These are phyloP conservation scores for Daldinia caldariorum DNA, from an alignment of 495 filamentous ascomycete genomes.

Conservation along the genomic window DNA sequence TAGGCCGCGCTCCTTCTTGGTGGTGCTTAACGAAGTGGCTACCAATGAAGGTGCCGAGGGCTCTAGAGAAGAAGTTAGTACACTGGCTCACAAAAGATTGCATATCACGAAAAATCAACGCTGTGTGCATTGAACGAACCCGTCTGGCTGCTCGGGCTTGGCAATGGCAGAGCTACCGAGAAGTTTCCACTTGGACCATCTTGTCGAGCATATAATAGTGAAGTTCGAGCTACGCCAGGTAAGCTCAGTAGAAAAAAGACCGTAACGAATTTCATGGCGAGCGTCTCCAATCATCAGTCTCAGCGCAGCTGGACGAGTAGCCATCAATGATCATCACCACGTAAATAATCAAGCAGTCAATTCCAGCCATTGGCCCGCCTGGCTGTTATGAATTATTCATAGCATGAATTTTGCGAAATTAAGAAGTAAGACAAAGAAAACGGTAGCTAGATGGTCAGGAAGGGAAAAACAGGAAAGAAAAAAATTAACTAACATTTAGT, in stretches of 20 bases:
- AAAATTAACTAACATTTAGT: constrained; percentile 31
- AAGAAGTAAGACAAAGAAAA: constrained; percentile 17
- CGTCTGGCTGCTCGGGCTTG: constrained; percentile 26
- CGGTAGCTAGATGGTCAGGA: neutral
- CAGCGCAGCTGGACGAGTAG: constrained; percentile 27
- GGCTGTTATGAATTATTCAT: constrained; percentile 26
- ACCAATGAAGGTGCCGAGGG: constrained; percentile 38
- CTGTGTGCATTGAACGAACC: constrained; percentile 32
- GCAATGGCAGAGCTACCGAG: constrained; percentile 22
- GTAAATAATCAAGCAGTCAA: constrained; percentile 25
- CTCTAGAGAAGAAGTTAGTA: constrained; percentile 32
- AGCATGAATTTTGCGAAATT: constrained; percentile 20
- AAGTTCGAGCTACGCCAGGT: constrained; percentile 41
- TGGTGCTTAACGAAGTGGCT: constrained; percentile 23
- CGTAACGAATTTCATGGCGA: constrained; percentile 32
- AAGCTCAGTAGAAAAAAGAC: constrained; percentile 33
- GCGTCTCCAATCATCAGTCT: constrained; percentile 28
- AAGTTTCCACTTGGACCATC: constrained; percentile 42
- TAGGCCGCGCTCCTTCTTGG: constrained; percentile 34
- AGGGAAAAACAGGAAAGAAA: neutral
- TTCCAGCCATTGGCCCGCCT: constrained; percentile 37
- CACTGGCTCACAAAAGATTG: neutral
- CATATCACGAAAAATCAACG: constrained; percentile 13
- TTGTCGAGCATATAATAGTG: constrained; percentile 30
- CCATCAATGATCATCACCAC: constrained; percentile 26